phyloP scores from a whole-genome alignment of 2,329 filamentous ascomycete species.

The Talaromyces marneffei region DNA sequence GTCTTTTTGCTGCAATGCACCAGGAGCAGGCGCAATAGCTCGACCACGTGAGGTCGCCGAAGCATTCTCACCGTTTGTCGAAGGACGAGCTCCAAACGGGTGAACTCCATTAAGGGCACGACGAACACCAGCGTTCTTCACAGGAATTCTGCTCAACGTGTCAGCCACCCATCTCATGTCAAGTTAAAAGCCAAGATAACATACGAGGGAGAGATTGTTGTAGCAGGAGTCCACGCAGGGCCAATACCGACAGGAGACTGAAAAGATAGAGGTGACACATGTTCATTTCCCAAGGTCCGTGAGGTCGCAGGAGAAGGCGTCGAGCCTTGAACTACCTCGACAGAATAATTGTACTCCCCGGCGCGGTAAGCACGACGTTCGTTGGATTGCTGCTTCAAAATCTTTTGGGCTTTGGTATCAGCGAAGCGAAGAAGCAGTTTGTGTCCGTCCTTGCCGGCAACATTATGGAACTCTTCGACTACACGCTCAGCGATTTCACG shows the following conservation, averaged over 20 bases:
- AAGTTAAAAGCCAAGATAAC: conserved; percentile 16
- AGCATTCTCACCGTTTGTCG: conserved; percentile 34
- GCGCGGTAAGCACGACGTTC: conserved; percentile 93
- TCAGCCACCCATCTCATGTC: conserved; percentile 22
- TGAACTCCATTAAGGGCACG: conserved; percentile 24
- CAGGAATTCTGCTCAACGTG: conserved; percentile 29
- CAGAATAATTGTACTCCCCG: conserved; percentile 74
- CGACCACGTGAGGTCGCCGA: conserved; percentile 29
- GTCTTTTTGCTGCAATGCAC: conserved; percentile 26
- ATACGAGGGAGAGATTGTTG: conserved; percentile 45
- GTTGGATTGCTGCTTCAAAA: conserved; percentile 91
- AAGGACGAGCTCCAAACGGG: conserved; percentile 32
- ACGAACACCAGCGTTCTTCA: conserved; percentile 34
- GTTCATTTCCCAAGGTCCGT: conserved; percentile 35
- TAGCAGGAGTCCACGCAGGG: conserved; percentile 43
- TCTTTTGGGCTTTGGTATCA: conserved; percentile 93
- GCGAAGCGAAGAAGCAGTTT: conserved; percentile 93
- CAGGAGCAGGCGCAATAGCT: conserved; percentile 22
- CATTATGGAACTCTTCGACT: conserved; percentile 78
- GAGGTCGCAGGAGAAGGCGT: conserved; percentile 41
- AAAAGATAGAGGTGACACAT: conserved; percentile 39
- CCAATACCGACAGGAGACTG: conserved; percentile 39
- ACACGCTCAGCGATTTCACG: conserved; percentile 88
- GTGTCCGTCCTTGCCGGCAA: conserved; percentile 70
- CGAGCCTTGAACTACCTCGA: conserved; percentile 41